Conservation (phyloP, 805 yeast species). For the Kodamaea sagamina region DNA sequence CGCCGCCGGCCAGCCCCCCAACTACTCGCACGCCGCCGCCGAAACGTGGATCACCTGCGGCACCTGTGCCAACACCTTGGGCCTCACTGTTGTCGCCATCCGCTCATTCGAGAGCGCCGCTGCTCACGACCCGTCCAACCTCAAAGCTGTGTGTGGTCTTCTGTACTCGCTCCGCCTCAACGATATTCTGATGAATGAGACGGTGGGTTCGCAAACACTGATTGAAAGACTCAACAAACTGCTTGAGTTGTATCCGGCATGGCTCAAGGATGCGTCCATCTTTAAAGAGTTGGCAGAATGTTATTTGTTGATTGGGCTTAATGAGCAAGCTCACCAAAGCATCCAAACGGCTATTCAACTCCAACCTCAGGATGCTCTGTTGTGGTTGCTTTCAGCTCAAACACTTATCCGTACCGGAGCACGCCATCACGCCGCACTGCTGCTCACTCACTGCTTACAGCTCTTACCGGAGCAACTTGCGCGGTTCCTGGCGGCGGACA, state of each 20-base stretch:
- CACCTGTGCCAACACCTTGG: conserved; percentile 45
- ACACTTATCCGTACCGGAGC: conserved; percentile 46
- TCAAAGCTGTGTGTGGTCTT: conserved; percentile 45
- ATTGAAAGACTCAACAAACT: conserved; percentile 43
- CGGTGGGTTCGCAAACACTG: conserved; percentile 42
- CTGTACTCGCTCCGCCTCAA: conserved; percentile 41
- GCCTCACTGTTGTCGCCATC: conserved; percentile 42
- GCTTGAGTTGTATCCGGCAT: conserved; percentile 37
- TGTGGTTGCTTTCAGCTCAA: conserved; percentile 53
- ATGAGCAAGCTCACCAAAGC: conserved; percentile 54
- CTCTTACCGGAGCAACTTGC: conserved; percentile 38
- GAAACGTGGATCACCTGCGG: conserved; percentile 53
- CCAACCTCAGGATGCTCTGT: conserved; percentile 43
- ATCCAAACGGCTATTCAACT: conserved; percentile 45
- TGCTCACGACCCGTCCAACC: conserved; percentile 41
- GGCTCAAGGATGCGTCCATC: conserved; percentile 40
- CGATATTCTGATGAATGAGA: conserved; percentile 39
- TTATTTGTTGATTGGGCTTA: conserved; percentile 47
- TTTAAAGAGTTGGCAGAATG: conserved; percentile 56
- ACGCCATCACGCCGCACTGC: conserved; percentile 48
- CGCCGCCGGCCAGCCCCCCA: neutral
- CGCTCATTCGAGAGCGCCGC: conserved; percentile 46
- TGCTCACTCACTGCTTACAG: conserved; percentile 47
- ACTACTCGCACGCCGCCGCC: conserved; percentile 28
- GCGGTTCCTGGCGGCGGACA: conserved; percentile 32